Percentiles rank a stretch among this genome's conserved stretches.
phyloP scores from a whole-genome alignment of 768 basidiomycete species.

The Tricholoma matsutake region DNA sequence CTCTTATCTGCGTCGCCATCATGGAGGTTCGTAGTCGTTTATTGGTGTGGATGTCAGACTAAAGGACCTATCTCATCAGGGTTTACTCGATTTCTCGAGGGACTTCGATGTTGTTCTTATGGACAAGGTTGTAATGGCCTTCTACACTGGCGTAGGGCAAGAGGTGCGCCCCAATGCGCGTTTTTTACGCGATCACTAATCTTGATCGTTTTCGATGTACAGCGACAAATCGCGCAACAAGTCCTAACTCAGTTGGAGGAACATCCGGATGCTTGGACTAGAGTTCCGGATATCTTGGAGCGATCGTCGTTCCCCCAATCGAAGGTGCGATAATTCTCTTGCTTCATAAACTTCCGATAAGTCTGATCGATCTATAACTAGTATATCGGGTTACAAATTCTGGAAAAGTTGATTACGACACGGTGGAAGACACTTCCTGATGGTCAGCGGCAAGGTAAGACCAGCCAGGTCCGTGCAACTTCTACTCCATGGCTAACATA shows the following conservation, averaged over 20 bases:
- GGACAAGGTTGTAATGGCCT: slow-evolving; percentile 6
- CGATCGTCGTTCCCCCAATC: slow-evolving; percentile 79
- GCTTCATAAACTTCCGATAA: slow-evolving; percentile 4
- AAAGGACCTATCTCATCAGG: slow-evolving; percentile 43
- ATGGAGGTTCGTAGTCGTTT: slow-evolving; percentile 46
- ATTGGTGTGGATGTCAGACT: slow-evolving; percentile 14
- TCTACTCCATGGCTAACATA: not conserved
- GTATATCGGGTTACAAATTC: slow-evolving; percentile 96
- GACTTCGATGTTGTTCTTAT: slow-evolving; percentile 6
- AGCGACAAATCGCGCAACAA: slow-evolving; percentile 97
- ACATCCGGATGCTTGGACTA: slow-evolving; percentile 93
- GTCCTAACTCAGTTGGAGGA: slow-evolving; percentile 96
- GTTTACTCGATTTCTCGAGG: slow-evolving; percentile 61
- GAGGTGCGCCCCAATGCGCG: slow-evolving; percentile 54
- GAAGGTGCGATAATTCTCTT: slow-evolving; percentile 49
- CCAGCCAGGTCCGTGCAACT: not conserved
- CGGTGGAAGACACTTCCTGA: slow-evolving; percentile 96
- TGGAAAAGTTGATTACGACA: slow-evolving; percentile 92
- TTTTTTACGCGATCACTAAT: slow-evolving; percentile 20
- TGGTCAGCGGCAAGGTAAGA: slow-evolving; percentile 83
- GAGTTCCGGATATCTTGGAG: slow-evolving; percentile 92
- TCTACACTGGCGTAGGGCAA: slow-evolving; percentile 40
- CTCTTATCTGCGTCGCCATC: slow-evolving; percentile 20
- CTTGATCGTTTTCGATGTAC: slow-evolving; percentile 17
- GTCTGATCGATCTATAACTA: slow-evolving; percentile 29